phyloP scores from a whole-genome alignment of 352 stramenopile species.

The Plasmopara viticola region DNA sequence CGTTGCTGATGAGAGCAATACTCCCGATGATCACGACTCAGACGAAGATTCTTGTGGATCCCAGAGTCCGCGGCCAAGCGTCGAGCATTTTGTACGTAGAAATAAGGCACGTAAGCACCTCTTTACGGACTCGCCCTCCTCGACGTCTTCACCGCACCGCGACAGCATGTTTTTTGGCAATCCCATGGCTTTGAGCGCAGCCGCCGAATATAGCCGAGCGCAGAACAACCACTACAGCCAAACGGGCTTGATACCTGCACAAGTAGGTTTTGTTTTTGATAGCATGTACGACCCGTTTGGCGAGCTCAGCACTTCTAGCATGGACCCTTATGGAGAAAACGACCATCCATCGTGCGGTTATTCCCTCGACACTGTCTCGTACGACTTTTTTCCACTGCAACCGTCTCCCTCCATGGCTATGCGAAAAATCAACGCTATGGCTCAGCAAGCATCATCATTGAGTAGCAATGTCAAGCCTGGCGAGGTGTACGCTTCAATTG shows the following conservation, averaged over 20 bases:
- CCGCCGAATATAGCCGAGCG: conserved; percentile 18
- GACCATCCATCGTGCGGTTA: conserved; percentile 43
- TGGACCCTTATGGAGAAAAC: conserved; percentile 45
- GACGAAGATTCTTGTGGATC: conserved; percentile 45
- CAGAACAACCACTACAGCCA: conserved; percentile 24
- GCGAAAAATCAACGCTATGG: conserved; percentile 18
- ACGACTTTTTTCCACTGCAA: conserved; percentile 48
- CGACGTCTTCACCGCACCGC: conserved; percentile 26
- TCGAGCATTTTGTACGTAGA: conserved; percentile 24
- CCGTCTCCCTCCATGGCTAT: conserved; percentile 41
- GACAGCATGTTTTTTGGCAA: conserved; percentile 31
- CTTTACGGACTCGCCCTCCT: conserved; percentile 42
- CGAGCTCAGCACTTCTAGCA: conserved; percentile 28
- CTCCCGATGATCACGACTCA: conserved; percentile 44
- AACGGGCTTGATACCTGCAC: conserved; percentile 12
- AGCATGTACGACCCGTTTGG: conserved; percentile 38
- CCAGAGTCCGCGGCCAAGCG: conserved; percentile 23
- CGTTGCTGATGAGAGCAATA: conserved; percentile 15
- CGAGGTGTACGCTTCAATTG: conserved; percentile 6
- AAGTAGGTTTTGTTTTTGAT: conserved; percentile 31
- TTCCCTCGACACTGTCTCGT: conserved; percentile 42
- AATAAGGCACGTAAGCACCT: conserved; percentile 40
- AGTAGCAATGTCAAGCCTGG: conserved; percentile 5
- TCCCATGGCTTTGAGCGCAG: conserved; percentile 22
- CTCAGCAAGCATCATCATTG: conserved; percentile 5